These are phyloP conservation scores for Tylopilus felleus DNA, from an alignment of 768 basidiomycete species.

Conservation along the genomic window DNA sequence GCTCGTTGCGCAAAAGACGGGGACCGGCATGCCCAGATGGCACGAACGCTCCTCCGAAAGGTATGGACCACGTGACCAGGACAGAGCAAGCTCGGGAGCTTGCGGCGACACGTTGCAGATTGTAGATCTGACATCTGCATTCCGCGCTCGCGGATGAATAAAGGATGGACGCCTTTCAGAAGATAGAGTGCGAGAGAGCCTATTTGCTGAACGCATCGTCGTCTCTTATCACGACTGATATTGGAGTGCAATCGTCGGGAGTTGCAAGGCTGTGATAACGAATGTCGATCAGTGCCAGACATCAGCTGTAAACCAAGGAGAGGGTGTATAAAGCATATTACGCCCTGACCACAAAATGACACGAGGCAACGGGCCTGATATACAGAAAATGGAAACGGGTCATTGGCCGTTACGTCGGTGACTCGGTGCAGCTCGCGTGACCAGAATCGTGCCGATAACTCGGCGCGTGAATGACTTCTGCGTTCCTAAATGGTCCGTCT, in stretches of 20 bases:
- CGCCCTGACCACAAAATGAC: slow-evolving; percentile 1
- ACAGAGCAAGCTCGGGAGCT: slow-evolving; percentile 26
- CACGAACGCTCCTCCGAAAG: neutral
- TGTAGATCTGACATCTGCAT: slow-evolving; percentile 1
- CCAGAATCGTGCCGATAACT: neutral
- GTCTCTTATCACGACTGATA: neutral
- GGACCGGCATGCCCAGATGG: slow-evolving; percentile 4
- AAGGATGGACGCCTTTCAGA: neutral
- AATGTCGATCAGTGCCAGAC: neutral
- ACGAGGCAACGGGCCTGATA: slow-evolving; percentile 9
- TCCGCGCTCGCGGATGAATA: slow-evolving; percentile 2
- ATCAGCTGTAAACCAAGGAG: neutral
- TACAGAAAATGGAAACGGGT: neutral
- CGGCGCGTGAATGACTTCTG: neutral
- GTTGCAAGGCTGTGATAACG: neutral
- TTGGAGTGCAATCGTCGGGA: neutral
- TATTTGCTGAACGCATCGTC: neutral
- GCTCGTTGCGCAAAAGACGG: slow-evolving; percentile 16
- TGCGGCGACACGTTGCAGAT: slow-evolving; percentile 24
- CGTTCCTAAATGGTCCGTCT: neutral
- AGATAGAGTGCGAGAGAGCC: neutral
- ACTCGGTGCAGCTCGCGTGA: neutral
- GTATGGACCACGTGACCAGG: slow-evolving; percentile 16
- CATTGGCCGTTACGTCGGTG: neutral
- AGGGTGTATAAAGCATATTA: neutral